Evolutionary conservation across 371 early-diverging fungal genomes (phyloP).

Genomic region (Mortierella polycephala): DNA sequence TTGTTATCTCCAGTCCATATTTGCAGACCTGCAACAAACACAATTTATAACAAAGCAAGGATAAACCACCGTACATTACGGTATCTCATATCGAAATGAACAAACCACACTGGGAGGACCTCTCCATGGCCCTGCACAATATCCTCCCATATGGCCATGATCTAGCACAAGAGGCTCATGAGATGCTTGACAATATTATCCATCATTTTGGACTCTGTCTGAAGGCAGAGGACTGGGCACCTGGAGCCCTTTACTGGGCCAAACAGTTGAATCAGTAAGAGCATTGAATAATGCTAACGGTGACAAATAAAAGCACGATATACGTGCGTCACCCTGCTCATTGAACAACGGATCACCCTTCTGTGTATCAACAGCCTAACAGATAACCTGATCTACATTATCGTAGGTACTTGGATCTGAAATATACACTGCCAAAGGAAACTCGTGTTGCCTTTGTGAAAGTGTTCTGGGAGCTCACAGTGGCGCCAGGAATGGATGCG

Average conservation of each 20-base stretch:
- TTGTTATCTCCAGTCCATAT: too few species aligned
- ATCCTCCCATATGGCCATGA: conserved; percentile 66
- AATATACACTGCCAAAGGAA: conserved; percentile 68
- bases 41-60: too few species aligned
- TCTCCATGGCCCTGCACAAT: conserved; percentile 31
- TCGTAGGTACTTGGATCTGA: conserved; percentile 71
- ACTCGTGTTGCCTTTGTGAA: conserved; percentile 69
- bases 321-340: not conserved
- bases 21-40: too few species aligned
- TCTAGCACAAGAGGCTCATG: conserved; percentile 63
- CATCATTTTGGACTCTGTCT: conserved; percentile 62
- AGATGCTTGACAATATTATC: conserved; percentile 67
- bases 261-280: conserved; percentile 66
- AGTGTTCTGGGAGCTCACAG: conserved; percentile 64
- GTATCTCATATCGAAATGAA: conserved; percentile 19
- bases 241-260: conserved; percentile 68
- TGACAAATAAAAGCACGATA: too few species aligned
- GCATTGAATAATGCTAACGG: not conserved
- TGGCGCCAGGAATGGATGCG: conserved; percentile 73
- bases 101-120: conserved; percentile 35
- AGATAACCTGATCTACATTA: not conserved
- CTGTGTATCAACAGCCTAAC: not conserved
- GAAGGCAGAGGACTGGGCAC: conserved; percentile 69
- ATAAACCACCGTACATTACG: conserved; percentile 27
- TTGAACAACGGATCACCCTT: not conserved